Percentiles rank a stretch among this genome's conserved stretches.
These are phyloP conservation scores for Polyporus arcularius DNA, from an alignment of 768 basidiomycete species.

Conservation along the genomic window DNA sequence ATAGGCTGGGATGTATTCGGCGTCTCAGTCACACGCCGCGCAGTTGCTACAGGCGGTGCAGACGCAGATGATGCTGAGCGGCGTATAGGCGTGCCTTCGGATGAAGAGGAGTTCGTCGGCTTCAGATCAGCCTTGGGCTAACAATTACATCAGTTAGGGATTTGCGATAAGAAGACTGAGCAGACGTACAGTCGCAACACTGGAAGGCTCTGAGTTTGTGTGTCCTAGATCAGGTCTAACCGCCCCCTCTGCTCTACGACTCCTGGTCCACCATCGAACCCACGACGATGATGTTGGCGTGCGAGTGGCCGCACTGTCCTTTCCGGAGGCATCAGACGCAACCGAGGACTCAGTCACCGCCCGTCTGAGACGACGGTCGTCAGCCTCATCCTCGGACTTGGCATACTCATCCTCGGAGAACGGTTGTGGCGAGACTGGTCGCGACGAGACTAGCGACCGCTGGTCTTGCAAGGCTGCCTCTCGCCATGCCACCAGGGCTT, in stretches of 20 bases:
- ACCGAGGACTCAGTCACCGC: conserved; percentile 9
- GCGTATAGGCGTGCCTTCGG: not conserved
- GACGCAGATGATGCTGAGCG: conserved; percentile 10
- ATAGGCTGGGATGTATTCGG: not conserved
- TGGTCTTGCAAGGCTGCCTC: conserved; percentile 35
- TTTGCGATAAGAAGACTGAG: no score
- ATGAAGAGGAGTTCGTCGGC: not conserved
- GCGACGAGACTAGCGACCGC: conserved; percentile 28
- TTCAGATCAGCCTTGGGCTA: conserved; percentile 4
- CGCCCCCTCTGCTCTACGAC: conserved; percentile 28
- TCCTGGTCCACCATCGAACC: conserved; percentile 84
- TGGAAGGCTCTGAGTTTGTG: conserved; percentile 20
- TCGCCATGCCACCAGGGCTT: conserved; percentile 74
- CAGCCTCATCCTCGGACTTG: conserved; percentile 26
- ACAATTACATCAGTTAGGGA: not conserved
- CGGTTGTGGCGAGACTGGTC: conserved; percentile 38
- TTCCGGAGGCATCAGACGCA: not conserved
- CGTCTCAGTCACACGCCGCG: not conserved
- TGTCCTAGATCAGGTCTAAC: conserved; percentile 21
- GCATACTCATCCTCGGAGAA: conserved; percentile 36
- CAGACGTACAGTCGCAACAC: not conserved
- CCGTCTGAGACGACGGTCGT: conserved; percentile 6
- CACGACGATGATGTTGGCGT: conserved; percentile 64
- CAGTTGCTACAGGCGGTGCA: conserved; percentile 4
- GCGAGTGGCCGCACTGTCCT: conserved; percentile 7